Percentiles rank a stretch among this genome's conserved stretches.
These are phyloP conservation scores for Biscogniauxia marginata DNA, from an alignment of 2,329 filamentous ascomycete species.

Conservation along the genomic window DNA sequence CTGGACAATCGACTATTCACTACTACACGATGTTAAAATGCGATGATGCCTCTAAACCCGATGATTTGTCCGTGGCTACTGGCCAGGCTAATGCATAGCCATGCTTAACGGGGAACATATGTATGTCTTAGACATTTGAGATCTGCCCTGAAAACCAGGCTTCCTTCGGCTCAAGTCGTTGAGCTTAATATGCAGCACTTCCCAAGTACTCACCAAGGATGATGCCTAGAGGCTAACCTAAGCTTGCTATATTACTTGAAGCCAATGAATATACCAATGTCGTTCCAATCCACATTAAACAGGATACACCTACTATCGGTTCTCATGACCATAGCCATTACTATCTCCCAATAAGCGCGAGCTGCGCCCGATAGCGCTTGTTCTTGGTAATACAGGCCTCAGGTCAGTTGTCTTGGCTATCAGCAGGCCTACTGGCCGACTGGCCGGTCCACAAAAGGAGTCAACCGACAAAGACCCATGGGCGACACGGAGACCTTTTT, in stretches of 20 bases:
- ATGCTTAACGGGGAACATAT: constrained; percentile 11
- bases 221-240: background rate
- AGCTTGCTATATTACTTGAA: background rate
- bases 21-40: constrained; percentile 2
- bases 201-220: background rate
- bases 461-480: background rate
- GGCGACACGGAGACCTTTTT: constrained; percentile 5
- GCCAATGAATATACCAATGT: background rate
- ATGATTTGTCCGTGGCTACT: background rate
- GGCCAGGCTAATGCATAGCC: constrained; percentile 3
- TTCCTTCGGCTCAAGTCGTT: constrained; percentile 4
- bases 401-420: constrained; percentile 8
- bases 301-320: background rate
- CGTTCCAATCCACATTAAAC: background rate
- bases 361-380: constrained; percentile 16
- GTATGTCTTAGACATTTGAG: constrained; percentile 26
- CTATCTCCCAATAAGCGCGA: constrained; percentile 22
- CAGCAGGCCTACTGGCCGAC: constrained; percentile 4
- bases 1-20: background rate
- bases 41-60: constrained; percentile 5
- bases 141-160: constrained; percentile 13
- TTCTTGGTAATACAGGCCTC: constrained; percentile 12
- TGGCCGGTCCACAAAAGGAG: background rate
- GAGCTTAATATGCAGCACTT: constrained; percentile 2
- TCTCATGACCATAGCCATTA: background rate